Percentiles rank a stretch among this genome's conserved stretches.
These are phyloP conservation scores for Pseudognaphalium luteoalbum DNA, from an alignment of 129 eudicot genomes.

Conservation along the genomic window DNA sequence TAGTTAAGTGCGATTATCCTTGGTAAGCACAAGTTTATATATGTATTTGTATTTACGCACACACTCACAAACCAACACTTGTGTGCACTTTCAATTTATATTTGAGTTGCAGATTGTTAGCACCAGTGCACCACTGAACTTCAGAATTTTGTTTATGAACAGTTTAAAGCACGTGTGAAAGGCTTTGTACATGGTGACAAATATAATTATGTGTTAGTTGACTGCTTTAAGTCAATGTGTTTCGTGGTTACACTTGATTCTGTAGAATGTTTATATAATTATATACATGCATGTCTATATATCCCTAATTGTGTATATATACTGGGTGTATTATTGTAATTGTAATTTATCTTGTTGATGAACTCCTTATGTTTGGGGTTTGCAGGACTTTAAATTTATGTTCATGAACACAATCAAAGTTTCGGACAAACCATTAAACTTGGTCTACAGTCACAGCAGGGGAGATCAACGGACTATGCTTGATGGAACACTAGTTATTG, in stretches of 20 bases:
- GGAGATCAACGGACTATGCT: conserved; percentile 67
- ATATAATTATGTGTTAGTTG: neutral
- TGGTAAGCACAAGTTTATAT: no score
- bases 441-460: conserved; percentile 69
- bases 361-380: conserved; percentile 14
- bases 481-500: conserved; percentile 80
- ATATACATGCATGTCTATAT: neutral
- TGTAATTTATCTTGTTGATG: neutral
- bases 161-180: neutral
- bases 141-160: conserved; percentile 7
- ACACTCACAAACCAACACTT: neutral
- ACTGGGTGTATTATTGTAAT: neutral
- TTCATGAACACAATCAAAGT: conserved; percentile 82
- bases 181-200: neutral
- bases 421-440: conserved; percentile 73
- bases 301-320: neutral
- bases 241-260: neutral
- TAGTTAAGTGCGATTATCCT: no score
- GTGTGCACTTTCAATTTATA: neutral
- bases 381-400: conserved; percentile 76
- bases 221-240: conserved; percentile 1
- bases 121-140: neutral
- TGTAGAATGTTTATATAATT: neutral
- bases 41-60: neutral
- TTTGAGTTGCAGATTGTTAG: neutral